Evolutionary conservation across 2,329 filamentous ascomycete genomes (phyloP).

Genomic region (Furcasterigmium furcatum): DNA sequence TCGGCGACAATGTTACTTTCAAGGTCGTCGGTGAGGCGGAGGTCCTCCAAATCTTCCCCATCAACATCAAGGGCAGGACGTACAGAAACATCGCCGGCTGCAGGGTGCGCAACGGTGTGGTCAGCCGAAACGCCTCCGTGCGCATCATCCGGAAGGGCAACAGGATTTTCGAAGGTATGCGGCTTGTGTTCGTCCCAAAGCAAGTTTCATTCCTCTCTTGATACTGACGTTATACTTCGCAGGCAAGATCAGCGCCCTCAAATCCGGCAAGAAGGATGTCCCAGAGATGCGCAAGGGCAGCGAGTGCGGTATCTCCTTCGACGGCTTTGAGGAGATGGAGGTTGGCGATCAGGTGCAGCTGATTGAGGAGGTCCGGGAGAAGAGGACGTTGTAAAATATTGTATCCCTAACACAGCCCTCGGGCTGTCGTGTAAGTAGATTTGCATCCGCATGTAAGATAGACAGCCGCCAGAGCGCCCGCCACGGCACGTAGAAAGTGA

Average conservation of each 20-base stretch:
- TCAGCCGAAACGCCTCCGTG: slow-evolving; percentile 62
- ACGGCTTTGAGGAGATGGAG: slow-evolving; percentile 73
- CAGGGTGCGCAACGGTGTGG: slow-evolving; percentile 76
- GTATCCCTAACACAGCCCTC: not conserved
- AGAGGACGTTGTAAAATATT: slow-evolving; percentile 50
- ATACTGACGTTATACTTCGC: slow-evolving; percentile 5
- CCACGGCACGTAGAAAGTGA: too few relatives aligned
- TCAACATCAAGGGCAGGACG: slow-evolving; percentile 70
- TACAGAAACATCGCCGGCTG: slow-evolving; percentile 81
- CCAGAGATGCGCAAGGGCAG: slow-evolving; percentile 83
- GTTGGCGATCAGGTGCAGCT: slow-evolving; percentile 84
- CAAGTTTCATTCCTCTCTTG: not conserved
- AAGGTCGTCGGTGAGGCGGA: slow-evolving; percentile 87
- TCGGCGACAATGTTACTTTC: slow-evolving; percentile 63
- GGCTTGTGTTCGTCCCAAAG: too few relatives aligned
- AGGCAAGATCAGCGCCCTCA: slow-evolving; percentile 80
- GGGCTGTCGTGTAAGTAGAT: not conserved
- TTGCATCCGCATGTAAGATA: not conserved
- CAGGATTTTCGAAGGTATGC: slow-evolving; percentile 78
- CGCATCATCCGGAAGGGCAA: slow-evolving; percentile 70
- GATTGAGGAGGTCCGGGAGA: slow-evolving; percentile 76
- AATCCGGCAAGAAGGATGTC: slow-evolving; percentile 90
- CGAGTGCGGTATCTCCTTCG: slow-evolving; percentile 91
- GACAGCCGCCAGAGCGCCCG: not conserved
- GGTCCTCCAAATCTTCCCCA: slow-evolving; percentile 77